Conservation (phyloP, 1,284 basidiomycete genomes). For the Vanrija sp. region DNA sequence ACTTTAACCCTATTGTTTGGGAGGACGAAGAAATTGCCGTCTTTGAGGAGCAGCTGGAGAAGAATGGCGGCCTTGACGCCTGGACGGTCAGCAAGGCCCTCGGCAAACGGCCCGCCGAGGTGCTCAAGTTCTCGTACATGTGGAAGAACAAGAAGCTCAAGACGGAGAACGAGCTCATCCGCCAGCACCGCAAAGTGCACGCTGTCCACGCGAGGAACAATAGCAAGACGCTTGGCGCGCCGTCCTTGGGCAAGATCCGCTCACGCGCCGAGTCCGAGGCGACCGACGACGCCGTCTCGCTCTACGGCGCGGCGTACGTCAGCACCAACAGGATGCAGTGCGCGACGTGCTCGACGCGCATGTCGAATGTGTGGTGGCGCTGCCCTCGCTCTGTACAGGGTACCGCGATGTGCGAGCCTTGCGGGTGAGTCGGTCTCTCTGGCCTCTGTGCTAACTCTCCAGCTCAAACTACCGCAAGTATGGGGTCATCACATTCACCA, state of each 20-base stretch:
- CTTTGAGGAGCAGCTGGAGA: conserved; percentile 40
- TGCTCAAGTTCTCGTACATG: conserved; percentile 47
- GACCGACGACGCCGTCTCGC: conserved; percentile 54
- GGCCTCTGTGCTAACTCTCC: no score
- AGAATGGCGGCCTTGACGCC: conserved; percentile 44
- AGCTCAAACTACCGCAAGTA: conserved; percentile 71
- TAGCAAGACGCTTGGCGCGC: conserved; percentile 39
- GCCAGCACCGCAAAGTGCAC: conserved; percentile 37
- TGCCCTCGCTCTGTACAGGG: conserved; percentile 66
- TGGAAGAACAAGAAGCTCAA: conserved; percentile 47
- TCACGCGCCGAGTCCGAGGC: conserved; percentile 43
- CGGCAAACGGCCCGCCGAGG: conserved; percentile 39
- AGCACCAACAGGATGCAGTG: conserved; percentile 50
- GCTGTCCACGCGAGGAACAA: conserved; percentile 37
- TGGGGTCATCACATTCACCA: conserved; percentile 57
- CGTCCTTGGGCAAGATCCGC: conserved; percentile 37
- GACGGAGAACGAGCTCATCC: conserved; percentile 42
- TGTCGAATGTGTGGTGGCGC: conserved; percentile 77
- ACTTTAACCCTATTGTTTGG: conserved; percentile 30
- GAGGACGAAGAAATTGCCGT: conserved; percentile 9
- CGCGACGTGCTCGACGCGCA: conserved; percentile 70
- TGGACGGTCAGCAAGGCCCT: conserved; percentile 38
- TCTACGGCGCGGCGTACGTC: conserved; percentile 24
- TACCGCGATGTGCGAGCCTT: conserved; percentile 72
- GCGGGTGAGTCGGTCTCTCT: conserved; percentile 58